Conservation (phyloP, 768 basidiomycete species). For the Leccinum longicurvipes region DNA sequence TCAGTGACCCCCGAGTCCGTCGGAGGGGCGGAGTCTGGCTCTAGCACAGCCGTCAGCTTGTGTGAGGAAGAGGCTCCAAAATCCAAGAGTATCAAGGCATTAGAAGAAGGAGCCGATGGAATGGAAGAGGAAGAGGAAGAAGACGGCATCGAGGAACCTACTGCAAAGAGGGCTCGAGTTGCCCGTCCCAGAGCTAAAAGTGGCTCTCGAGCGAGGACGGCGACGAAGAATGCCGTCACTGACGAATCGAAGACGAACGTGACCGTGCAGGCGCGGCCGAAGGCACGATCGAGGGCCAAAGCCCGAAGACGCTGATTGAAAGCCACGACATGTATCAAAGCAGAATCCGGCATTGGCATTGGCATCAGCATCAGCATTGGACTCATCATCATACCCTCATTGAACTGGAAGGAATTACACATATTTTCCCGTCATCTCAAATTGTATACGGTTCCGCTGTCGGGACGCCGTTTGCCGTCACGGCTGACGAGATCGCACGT, state of each 20-base stretch:
- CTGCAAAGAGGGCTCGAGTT: conserved; percentile 19
- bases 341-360: conserved; percentile 16
- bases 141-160: conserved; percentile 8
- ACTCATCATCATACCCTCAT: conserved; percentile 22
- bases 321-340: conserved; percentile 7
- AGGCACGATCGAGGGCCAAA: conserved; percentile 30
- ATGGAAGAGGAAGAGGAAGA: conserved; percentile 18
- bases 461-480: conserved; percentile 2
- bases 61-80: conserved; percentile 27
- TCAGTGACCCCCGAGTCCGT: conserved; percentile 26
- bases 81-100: conserved; percentile 15
- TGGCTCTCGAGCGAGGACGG: conserved; percentile 17
- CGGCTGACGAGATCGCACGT: conserved; percentile 6
- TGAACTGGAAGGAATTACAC: conserved; percentile 17
- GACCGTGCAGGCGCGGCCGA: conserved; percentile 28
- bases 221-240: conserved; percentile 11
- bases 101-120: conserved; percentile 11
- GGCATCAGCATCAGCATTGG: conserved; percentile 15
- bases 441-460: conserved; percentile 17
- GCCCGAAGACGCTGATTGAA: conserved; percentile 28
- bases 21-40: conserved; percentile 28
- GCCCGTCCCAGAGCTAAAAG: conserved; percentile 23
- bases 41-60: conserved; percentile 33
- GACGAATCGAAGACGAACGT: conserved; percentile 16
- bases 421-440: conserved; percentile 16